Evolutionary conservation across 768 basidiomycete species (phyloP), one percentile per base, ranked within the genome.

Genomic region (Lyophyllum decastes): DNA sequence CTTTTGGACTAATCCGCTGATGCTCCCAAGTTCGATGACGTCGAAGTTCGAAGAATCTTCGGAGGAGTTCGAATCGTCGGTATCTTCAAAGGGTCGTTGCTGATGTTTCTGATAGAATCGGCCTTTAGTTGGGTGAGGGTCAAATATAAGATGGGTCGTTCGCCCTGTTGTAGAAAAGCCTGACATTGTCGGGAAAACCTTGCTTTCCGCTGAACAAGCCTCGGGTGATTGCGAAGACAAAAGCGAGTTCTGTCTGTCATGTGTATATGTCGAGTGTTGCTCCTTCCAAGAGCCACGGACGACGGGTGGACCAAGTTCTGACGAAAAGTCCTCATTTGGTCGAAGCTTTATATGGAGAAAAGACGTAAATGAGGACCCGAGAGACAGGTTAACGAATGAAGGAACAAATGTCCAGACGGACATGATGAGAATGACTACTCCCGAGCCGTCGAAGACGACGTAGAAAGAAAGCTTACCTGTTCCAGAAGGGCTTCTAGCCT

Each of bases 211-310:
- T 22, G 33, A 22, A n/a, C 26, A 14, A 9, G 27, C 9, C 38
- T 38, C 41, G n/a, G 22, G 33, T 24, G 24, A 43, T 17, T 25
- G 41, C 16, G 56, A 35, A 40, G 44, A 25, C 35, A 51, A 21
- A 30, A 25, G 30, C 25, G n/a, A 21, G 17, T 33, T 6, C 44
- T 38, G 53, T 33, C 51, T 54, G 43, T 30, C 24, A 22, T 40
- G 51, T 22, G 25, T 14, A 21, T 43, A 49, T 19, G 43, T 17
- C 10, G 50, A 30, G 2, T 63, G 60, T 7, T 62, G 62, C 19
- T 66, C 58, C 63, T 74, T 88, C 89, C 89, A 90, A 4, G 87
- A 88, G 61, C 79, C 87, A 35, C 87, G 82, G 46, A 82, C 34
- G 9, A 90, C 72, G 1, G 81, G 81, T 7, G 85, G 83, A 0